Base-by-base conservation (phyloP, 495 filamentous ascomycete species). In the Tuber microsphaerosporum region DNA sequence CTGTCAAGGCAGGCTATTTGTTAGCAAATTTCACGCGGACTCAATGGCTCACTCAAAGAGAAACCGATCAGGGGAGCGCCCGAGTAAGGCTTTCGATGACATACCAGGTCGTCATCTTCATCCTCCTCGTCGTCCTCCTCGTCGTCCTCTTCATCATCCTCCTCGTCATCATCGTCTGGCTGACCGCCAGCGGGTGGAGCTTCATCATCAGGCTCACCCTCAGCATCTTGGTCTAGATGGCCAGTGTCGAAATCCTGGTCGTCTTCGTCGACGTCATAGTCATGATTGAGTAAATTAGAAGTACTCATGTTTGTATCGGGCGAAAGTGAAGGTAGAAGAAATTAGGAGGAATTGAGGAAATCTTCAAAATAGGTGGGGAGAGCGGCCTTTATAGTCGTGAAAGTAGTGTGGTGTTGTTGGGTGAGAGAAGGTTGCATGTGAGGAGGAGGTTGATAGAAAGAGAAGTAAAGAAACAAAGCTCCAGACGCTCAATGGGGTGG, bases 61-160 rank as follows among this genome's bases (percentile, higher is more conserved):
- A 41, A 20, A 71, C 70, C 26, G 46, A 72, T n/a, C 22, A 45
- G 41, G 69, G 16, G 34, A 41, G 22, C 73, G n/a, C 17, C n/a
- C 75, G 16, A 14, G 65, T 26, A 20, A 45, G 34, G 22, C 46
- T 39, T 31, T 31, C 69, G 78, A 84, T 77, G 78, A 86, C 85
- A 71, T 81, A 78, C 79, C 22, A 80, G 83, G 14, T 87, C 85
- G 22, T 86, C 86, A n/a, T 86, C 87, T n/a, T 88, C 87, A 0
- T 87, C 87, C 19, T 87, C 86, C 12, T 87, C 86, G 7, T 86
- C 87, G 41, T 88, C 88, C 14, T 88, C 86, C 20, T 85, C 85
- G 20, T 87, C 86, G 10, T 87, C 86, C 0, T 85, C 83, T n/a
- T 85, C 86, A 20, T 86, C 87, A 19, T 88, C 86, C 0, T 87